Evolutionary conservation across 1,284 basidiomycete genomes (phyloP), one percentile per base, ranked within the genome.

Genomic region (Puccinia novopanici): DNA sequence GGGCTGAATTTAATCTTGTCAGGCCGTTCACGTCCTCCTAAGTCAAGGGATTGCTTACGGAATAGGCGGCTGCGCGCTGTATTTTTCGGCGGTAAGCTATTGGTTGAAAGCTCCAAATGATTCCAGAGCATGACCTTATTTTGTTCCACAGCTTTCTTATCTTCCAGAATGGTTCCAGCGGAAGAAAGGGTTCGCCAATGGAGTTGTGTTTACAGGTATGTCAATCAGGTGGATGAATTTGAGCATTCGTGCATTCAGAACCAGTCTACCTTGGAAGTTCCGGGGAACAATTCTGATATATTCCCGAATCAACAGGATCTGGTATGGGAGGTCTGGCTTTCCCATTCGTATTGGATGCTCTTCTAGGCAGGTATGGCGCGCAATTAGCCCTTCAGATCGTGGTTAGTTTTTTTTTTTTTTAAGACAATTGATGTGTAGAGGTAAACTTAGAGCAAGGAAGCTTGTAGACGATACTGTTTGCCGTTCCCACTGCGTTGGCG

Each of bases 11-110:
- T 3, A 48, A 67, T 40, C n/a, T 27, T 45, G 15, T 48, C 55
- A 80, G 78, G 70, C 67, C 15, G 27, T 73, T n/a, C 78, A 80
- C 40, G 37, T 80, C 61, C 70, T 80, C 42, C 50, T 73, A 19
- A 73, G 55, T 19, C 70, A 72, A 68, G 78, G 78, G 22, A 63
- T 80, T 15, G 70, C 70, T 30, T 80, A 80, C 45, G 59, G 68
- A 4, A 42, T 80, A 15, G 78, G 78, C 1, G 78, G 78, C 2
- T 57, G 54, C 45, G 57, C 70, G 48, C 27, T 73, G 17, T 73
- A 80, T 65, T 80, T 12, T 55, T 70, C 78, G 15, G 78, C 70
- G 9, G 78, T 80, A 48, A 63, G 78, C 68, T 45, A n/a, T 54
- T 9, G 6, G 24, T 40, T 22, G 3, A 9, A 40, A 40, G 1